These are phyloP conservation scores for Leccinellum rugosiceps DNA, from an alignment of 768 basidiomycete species.

Conservation along the genomic window DNA sequence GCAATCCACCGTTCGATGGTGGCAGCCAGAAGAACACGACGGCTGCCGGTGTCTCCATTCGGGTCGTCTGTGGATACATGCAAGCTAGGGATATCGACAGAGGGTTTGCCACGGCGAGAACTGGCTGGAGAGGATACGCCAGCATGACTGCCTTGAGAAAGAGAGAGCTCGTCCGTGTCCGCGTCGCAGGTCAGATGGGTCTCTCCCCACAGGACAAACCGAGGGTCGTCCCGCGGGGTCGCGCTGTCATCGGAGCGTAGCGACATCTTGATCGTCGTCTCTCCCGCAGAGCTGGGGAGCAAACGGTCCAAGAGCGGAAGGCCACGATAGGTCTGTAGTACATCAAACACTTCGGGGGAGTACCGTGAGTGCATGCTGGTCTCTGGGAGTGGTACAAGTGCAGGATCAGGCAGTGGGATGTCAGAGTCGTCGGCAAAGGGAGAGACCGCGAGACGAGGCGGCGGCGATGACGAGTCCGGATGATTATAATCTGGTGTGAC, in stretches of 20 bases:
- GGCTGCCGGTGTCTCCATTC: conserved; percentile 24
- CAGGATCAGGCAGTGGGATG: conserved; percentile 26
- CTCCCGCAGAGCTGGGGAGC: conserved; percentile 50
- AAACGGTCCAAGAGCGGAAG: conserved; percentile 71
- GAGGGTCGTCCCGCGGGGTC: conserved; percentile 80
- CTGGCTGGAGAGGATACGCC: conserved; percentile 38
- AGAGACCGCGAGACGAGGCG: conserved; percentile 23
- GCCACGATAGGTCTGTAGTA: conserved; percentile 76
- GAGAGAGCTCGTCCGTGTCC: conserved; percentile 38
- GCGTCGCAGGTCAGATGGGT: conserved; percentile 31
- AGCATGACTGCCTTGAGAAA: conserved; percentile 37
- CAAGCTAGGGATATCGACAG: conserved; percentile 27
- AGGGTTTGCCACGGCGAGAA: conserved; percentile 36
- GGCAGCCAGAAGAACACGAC: conserved; percentile 70
- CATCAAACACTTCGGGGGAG: conserved; percentile 74
- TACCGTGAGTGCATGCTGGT: conserved; percentile 59
- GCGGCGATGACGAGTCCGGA: conserved; percentile 12
- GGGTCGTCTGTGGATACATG: conserved; percentile 25
- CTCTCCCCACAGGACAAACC: conserved; percentile 90
- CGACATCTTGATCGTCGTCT: conserved; percentile 72
- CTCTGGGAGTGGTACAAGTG: conserved; percentile 41
- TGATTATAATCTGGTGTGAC: background rate
- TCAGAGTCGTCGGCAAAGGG: conserved; percentile 30
- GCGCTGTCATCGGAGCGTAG: conserved; percentile 62
- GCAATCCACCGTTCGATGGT: conserved; percentile 94